phyloP scores from a whole-genome alignment of 2,329 filamentous ascomycete species.

The Ceratocystiopsis minuta region DNA sequence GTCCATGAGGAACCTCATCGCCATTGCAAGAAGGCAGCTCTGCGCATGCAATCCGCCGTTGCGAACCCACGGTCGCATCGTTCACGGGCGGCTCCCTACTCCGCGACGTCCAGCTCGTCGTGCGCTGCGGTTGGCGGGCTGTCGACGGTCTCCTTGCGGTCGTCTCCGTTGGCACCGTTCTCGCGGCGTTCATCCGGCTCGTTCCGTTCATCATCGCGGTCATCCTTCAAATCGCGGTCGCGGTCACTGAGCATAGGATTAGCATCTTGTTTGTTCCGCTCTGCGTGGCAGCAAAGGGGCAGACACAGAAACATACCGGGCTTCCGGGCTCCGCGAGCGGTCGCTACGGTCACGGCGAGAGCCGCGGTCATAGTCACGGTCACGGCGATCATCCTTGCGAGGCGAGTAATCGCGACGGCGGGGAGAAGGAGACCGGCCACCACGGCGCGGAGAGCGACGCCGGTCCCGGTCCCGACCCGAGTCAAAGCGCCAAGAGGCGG shows the following conservation, averaged over 20 bases:
- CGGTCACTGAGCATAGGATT: not conserved
- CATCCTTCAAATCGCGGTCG: constrained; percentile 25
- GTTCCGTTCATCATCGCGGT: constrained; percentile 47
- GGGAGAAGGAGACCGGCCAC: constrained; percentile 56
- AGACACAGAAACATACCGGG: constrained; percentile 23
- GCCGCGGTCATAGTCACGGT: constrained; percentile 56
- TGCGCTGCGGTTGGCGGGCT: constrained; percentile 68
- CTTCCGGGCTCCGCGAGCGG: constrained; percentile 54
- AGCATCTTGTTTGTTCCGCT: no score
- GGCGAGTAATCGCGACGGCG: constrained; percentile 73
- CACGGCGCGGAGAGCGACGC: constrained; percentile 44
- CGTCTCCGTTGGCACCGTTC: constrained; percentile 66
- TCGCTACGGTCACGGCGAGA: constrained; percentile 51
- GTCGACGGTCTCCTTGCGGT: constrained; percentile 52
- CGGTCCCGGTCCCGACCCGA: constrained; percentile 65
- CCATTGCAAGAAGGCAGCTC: no score
- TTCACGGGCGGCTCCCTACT: constrained; percentile 25
- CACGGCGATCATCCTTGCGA: constrained; percentile 71
- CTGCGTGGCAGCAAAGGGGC: no score
- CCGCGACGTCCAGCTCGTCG: constrained; percentile 91
- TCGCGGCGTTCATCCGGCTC: constrained; percentile 53
- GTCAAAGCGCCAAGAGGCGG: constrained; percentile 96
- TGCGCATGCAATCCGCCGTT: no score
- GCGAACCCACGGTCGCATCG: no score
- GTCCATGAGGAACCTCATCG: no score